A percentile compares a stretch with the other conserved stretches of the same genome.
Conservation (phyloP, 2,329 filamentous ascomycete species). For the Cordyceps pruinosa region DNA sequence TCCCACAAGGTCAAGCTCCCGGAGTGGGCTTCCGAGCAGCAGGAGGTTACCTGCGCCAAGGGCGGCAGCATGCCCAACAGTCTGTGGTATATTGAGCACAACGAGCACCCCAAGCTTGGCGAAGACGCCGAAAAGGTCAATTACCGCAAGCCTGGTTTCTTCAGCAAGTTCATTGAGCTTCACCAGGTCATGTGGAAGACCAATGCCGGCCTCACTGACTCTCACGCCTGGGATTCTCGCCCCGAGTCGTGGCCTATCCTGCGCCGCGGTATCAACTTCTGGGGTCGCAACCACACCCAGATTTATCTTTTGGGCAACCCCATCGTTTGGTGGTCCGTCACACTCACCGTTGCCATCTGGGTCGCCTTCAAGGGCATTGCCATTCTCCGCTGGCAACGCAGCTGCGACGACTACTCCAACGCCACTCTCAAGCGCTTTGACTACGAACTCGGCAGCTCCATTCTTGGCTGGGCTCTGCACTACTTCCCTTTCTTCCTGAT, state of each 20-base stretch:
- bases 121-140: constrained; percentile 85
- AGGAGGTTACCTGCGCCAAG: constrained; percentile 95
- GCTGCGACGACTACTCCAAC: constrained; percentile 77
- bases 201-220: constrained; percentile 92
- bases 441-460: constrained; percentile 85
- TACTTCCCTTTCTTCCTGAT: constrained; percentile 99
- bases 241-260: constrained; percentile 90
- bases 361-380: constrained; percentile 79
- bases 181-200: constrained; percentile 99
- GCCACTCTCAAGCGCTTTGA: constrained; percentile 91
- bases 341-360: constrained; percentile 69
- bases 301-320: constrained; percentile 96
- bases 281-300: constrained; percentile 88
- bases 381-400: constrained; percentile 88
- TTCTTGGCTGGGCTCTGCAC: constrained; percentile 93
- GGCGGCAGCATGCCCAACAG: constrained; percentile 92
- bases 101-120: constrained; percentile 72
- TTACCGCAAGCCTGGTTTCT: constrained; percentile 89
- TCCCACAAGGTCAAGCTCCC: constrained; percentile 99
- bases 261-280: constrained; percentile 96
- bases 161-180: constrained; percentile 95
- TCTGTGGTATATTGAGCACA: constrained; percentile 92
- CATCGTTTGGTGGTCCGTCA: constrained; percentile 88
- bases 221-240: constrained; percentile 95
- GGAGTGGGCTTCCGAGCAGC: constrained; percentile 95